Evolutionary conservation across 108 stramenopile species (phyloP).

Genomic region (Stephanodiscus triporus): DNA sequence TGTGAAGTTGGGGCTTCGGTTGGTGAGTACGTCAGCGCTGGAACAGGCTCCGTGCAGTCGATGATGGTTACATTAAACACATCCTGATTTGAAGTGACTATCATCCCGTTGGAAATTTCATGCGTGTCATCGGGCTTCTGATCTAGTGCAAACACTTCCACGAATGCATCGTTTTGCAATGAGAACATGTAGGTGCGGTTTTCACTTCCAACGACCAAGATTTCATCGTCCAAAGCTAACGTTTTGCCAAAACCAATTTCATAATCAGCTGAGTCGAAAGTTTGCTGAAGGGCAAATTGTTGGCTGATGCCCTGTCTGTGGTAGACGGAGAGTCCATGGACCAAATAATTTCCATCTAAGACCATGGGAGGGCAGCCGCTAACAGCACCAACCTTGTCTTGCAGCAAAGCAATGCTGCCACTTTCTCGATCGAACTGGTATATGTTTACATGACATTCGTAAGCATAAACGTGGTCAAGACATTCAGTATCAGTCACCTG

Average conservation of each 20-base stretch:
- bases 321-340: conserved; percentile 21
- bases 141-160: conserved; percentile 9
- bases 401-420: background rate
- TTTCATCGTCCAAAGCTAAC: conserved; percentile 14
- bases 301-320: background rate
- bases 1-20: background rate
- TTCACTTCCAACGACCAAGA: conserved; percentile 27
- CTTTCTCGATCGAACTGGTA: background rate
- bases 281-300: conserved; percentile 7
- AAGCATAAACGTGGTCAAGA: background rate
- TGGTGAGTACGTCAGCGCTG: background rate
- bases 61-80: conserved; percentile 13
- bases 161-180: conserved; percentile 2
- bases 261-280: conserved; percentile 21
- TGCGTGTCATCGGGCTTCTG: conserved; percentile 16
- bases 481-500: background rate
- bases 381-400: background rate
- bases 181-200: conserved; percentile 29
- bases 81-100: conserved; percentile 16
- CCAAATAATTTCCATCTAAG: conserved; percentile 7
- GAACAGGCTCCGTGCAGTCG: conserved; percentile 17
- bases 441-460: background rate
- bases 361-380: conserved; percentile 1
- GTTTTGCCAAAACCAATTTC: conserved; percentile 13
- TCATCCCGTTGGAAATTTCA: conserved; percentile 13